Base-by-base conservation (phyloP, 2,329 filamentous ascomycete species). In the Byssoonygena ceratinophila region DNA sequence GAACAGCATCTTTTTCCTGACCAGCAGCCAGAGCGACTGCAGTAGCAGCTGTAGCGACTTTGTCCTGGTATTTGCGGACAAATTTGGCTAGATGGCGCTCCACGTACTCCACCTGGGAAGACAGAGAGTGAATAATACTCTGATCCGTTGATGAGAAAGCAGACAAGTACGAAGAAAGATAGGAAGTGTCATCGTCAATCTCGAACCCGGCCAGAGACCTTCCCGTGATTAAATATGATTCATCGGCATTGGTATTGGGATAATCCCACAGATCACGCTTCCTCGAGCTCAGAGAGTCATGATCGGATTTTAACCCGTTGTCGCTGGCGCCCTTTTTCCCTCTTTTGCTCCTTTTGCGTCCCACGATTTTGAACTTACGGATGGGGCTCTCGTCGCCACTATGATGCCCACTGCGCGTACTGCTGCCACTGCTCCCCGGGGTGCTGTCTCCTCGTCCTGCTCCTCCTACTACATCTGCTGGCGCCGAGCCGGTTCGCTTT, bases 101-200 rank as follows among this genome's bases (percentile, higher is more conserved):
- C 4, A 74, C 68, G 53, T 73, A 70, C 5, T 68, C 58, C 31
- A 81, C 78, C 59, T 80, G 76, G 23, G 75, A 71, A 55, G 72
- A 65, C 4, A 80, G 64, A 18, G 68, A 64, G 50, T 73, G 64
- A 20, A 61, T 62, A 9, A 16, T 18, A 29, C 27, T 29, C 27
- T 29, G 27, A 16, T 39, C 32, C 23, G 31, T 34, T 12, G 43
- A 25, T 2, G 39, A 41, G 40, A 50, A 34, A 7, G 43, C 27
- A 39, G 25, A 27, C n/a, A 36, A 8, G 27, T 45, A 45, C 8
- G 49, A 51, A 16, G 40, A 51, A 6, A 36, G 8, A 37, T 45
- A 25, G 11, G 41, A 9, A 23, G 32, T 14, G 8, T 37, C 36
- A 23, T 57, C 51, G 2, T 53, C 40, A 14, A 67, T 55, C 43